Evolutionary conservation across 192 early-diverging fungal species (phyloP).

Genomic region (Mortierella hygrophila): DNA sequence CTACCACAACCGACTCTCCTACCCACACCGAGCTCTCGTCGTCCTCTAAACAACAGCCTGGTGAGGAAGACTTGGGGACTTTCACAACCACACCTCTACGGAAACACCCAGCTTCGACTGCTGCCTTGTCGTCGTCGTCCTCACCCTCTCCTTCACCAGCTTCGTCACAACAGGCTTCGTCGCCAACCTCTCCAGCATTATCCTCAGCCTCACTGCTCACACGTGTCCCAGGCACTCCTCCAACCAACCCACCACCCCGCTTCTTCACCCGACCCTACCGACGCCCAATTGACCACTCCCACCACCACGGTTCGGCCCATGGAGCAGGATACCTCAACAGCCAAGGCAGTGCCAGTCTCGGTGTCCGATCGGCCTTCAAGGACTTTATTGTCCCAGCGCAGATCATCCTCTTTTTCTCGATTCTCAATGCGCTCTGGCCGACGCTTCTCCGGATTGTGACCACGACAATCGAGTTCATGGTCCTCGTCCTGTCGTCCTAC

Average conservation of each 20-base stretch:
- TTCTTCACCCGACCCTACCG: constrained; percentile 49
- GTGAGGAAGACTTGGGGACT: neutral
- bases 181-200: neutral
- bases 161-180: constrained; percentile 1
- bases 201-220: constrained; percentile 4
- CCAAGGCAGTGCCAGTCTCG: constrained; percentile 39
- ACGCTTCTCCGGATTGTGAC: constrained; percentile 30
- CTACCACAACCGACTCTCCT: neutral
- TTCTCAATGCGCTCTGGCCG: constrained; percentile 50
- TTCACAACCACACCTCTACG: no score
- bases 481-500: constrained; percentile 45
- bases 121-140: neutral
- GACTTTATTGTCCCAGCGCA: constrained; percentile 51
- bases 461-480: constrained; percentile 33
- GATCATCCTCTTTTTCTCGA: constrained; percentile 50
- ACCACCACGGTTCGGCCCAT: constrained; percentile 34
- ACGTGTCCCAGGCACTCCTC: constrained; percentile 29
- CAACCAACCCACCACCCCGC: constrained; percentile 43
- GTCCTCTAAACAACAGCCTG: neutral
- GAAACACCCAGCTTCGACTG: neutral
- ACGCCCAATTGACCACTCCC: constrained; percentile 31
- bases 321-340: constrained; percentile 20
- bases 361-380: constrained; percentile 54
- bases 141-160: neutral
- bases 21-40: neutral